Evolutionary conservation across 768 basidiomycete genomes (phyloP).

Genomic region (Boletus edulis): DNA sequence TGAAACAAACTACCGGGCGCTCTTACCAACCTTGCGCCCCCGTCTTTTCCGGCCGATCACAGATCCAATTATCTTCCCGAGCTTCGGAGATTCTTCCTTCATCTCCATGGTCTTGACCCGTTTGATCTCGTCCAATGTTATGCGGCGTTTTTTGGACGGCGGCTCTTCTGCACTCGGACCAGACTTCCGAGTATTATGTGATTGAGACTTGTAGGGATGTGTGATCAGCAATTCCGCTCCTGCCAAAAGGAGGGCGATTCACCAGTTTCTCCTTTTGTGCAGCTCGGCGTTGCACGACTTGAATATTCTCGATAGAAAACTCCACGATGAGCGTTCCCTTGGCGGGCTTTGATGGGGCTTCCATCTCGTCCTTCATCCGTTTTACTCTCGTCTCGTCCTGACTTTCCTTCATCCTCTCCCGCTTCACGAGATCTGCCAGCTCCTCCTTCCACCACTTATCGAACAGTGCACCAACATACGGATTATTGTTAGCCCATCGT

Average conservation of each 20-base stretch:
- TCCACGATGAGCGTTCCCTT: constrained; percentile 76
- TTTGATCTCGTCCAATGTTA: constrained; percentile 24
- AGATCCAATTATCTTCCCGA: constrained; percentile 53
- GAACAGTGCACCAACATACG: constrained; percentile 60
- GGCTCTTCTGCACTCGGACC: constrained; percentile 30
- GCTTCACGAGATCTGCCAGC: constrained; percentile 52
- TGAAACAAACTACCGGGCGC: constrained; percentile 10
- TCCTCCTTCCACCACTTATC: constrained; percentile 88
- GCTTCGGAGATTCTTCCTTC: constrained; percentile 20
- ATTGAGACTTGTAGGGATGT: constrained; percentile 4
- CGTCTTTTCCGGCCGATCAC: constrained; percentile 82
- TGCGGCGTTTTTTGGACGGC: constrained; percentile 40
- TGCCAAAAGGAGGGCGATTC: not conserved
- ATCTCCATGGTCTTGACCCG: constrained; percentile 21
- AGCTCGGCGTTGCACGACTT: constrained; percentile 78
- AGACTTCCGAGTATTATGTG: constrained; percentile 2
- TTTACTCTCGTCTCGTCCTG: constrained; percentile 53
- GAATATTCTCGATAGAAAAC: constrained; percentile 93
- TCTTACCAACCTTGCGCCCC: constrained; percentile 47
- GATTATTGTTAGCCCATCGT: constrained; percentile 93
- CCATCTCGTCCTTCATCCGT: constrained; percentile 56
- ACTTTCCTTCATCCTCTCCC: constrained; percentile 47
- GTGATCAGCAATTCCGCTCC: not conserved
- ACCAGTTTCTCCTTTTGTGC: constrained; percentile 43
- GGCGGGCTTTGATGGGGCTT: constrained; percentile 35